Evolutionary conservation across 2,329 filamentous ascomycete species (phyloP), one percentile per base, ranked within the genome.

Genomic region (Furcasterigmium furcatum): DNA sequence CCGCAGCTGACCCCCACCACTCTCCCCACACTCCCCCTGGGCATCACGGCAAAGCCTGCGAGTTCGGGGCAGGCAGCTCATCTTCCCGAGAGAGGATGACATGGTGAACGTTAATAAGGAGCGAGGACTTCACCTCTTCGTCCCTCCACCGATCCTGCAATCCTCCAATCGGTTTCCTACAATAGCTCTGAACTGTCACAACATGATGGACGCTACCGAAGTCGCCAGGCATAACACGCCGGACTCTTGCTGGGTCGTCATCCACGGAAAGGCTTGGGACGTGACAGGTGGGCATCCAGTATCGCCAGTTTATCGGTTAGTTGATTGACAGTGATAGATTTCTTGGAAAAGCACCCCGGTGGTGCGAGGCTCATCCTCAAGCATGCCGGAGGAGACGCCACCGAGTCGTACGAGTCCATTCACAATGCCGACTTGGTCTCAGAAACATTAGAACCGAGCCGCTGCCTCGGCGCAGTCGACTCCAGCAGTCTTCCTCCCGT

Each of bases 341-440:
- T 66, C 38, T 39, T 65, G 3, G 50, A 58, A 39, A 45, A 50
- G 21, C 64, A 66, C 14, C 64, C 64, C 1, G 64, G 64, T 2
- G 64, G 64, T 4, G 46, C 57, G 5, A 50, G 53, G 6, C 56
- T 64, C 5, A 62, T 67, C 34, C 54, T 67, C 20, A 55, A 56
- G 18, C 56, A 55, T 24, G 64, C 63, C 4, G 64, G 64, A 6
- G 55, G 54, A 32, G 64, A 67, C 46, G 62, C 62, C 4, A 67
- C 64, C 2, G 51, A 52, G 4, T 61, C 34, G 18, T 67, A 64
- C 36, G 60, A 65, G 24, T 57, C 60, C 2, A 59, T 66, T 4
- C 64, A 67, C 41, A 51, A 58, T 24, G 42, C 53, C 12, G 55
- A 62, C 5, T 42, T 65, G 3, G 46, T 67, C n/a, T 44, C 46